Evolutionary conservation across 176 grass and related monocot species (phyloP), one percentile per base, ranked within the genome.

Genomic region (Rhynchospora breviuscula): DNA sequence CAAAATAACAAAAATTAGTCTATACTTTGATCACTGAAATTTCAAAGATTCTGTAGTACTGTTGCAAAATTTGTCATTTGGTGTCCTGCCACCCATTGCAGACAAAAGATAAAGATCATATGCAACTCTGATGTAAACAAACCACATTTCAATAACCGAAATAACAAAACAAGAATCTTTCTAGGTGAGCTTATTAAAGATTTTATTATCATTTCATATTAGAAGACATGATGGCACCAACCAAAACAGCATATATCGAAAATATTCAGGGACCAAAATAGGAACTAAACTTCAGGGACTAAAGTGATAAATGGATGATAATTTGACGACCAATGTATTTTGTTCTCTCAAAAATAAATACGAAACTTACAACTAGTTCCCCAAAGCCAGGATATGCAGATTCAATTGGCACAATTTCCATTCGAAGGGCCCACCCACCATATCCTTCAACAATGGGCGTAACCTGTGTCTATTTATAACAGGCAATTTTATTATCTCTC

Each of bases 401-500:
- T 89, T 98, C 95, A 66, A 98, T 98, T 3, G 95, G 90, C 66
- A 98, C 95, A 81, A 98, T 86, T 85, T 98, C 95, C 89, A 93
- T 85, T 8, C 95, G 85, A 63, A 98, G 85, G 67, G 92, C 95
- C 95, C 92, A 98, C 68, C 95, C 95, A 59, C 95, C 95, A 90
- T 98, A 98, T 68, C 95, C 95, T 91, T 98, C 95, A 59, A 98
- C 95, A 83, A 98, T 98, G 15, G 95, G 95, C 18, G 95, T 98
- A 72, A 98, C 95, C 44, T 93, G 90, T 33, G 92, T 98, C 95
- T 98, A 67, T 79, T 40, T 83, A 84, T 83, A 5, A 64, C 61
- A 83, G 45, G 15, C 23, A 83, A 67, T 91, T 79, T 86, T 60
- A 90, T 48, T 47, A 82, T 51, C 67, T n/a, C 19, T 64, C 19